A percentile compares a stretch with the other conserved stretches of the same genome.
Conservation (phyloP, 1,139 yeast genomes). For the Nakaseomyces nivariensis region DNA sequence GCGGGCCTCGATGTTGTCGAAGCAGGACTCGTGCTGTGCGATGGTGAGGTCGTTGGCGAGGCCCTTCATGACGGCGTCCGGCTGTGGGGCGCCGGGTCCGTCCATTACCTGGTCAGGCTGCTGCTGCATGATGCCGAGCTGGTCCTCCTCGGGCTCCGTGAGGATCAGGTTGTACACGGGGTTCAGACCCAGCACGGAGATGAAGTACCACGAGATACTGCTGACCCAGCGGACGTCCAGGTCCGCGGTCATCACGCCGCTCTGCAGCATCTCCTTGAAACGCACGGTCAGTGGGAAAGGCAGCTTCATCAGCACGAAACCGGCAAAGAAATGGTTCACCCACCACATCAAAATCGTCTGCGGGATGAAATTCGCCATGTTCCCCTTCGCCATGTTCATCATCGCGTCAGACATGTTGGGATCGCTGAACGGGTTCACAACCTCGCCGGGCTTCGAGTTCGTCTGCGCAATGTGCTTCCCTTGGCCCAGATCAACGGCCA, state of each 20-base stretch:
- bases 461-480: conserved; percentile 33
- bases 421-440: conserved; percentile 58
- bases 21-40: conserved; percentile 45
- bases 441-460: conserved; percentile 30
- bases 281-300: conserved; percentile 82
- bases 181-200: conserved; percentile 73
- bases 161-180: conserved; percentile 69
- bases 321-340: conserved; percentile 90
- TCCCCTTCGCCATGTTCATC: conserved; percentile 71
- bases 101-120: conserved; percentile 24
- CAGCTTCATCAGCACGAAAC: conserved; percentile 71
- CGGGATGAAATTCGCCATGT: conserved; percentile 75
- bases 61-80: conserved; percentile 49
- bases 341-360: conserved; percentile 94
- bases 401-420: conserved; percentile 66
- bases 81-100: conserved; percentile 51
- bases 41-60: conserved; percentile 76
- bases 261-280: conserved; percentile 86
- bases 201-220: conserved; percentile 94
- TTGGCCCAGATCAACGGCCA: conserved; percentile 20
- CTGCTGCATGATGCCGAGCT: conserved; percentile 34
- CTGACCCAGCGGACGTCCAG: conserved; percentile 91
- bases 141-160: conserved; percentile 41
- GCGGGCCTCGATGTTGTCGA: conserved; percentile 58
- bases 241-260: conserved; percentile 76